Percentiles rank a stretch among this genome's conserved stretches.
phyloP scores from a whole-genome alignment of 2,329 filamentous ascomycete genomes.

The Coniella vitis region DNA sequence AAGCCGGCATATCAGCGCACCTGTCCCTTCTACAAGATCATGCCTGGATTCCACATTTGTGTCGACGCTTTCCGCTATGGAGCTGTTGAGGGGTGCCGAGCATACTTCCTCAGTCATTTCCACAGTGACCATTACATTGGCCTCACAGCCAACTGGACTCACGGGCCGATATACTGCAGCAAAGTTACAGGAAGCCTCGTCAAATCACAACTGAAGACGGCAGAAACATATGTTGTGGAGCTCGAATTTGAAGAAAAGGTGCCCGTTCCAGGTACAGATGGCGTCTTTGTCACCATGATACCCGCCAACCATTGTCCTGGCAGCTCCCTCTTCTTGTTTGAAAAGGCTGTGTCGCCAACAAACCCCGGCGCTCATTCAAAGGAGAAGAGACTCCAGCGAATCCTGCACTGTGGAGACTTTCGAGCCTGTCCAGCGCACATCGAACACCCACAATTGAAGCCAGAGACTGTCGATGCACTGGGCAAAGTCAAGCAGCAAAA shows the following conservation, averaged over 20 bases:
- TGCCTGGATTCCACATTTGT: conserved; percentile 85
- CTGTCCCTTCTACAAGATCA: conserved; percentile 97
- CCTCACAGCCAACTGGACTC: conserved; percentile 77
- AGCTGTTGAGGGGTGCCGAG: conserved; percentile 82
- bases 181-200: conserved; percentile 87
- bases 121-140: conserved; percentile 98
- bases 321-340: conserved; percentile 87
- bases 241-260: conserved; percentile 77
- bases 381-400: conserved; percentile 63
- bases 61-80: conserved; percentile 97
- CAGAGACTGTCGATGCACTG: conserved; percentile 63
- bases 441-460: conserved; percentile 71
- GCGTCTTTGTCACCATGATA: conserved; percentile 88
- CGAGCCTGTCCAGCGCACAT: conserved; percentile 82
- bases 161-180: conserved; percentile 96
- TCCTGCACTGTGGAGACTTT: conserved; percentile 95
- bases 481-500: conserved; percentile 73
- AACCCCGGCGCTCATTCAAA: conserved; percentile 4
- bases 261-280: conserved; percentile 74
- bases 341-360: conserved; percentile 56
- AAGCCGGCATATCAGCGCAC: conserved; percentile 83
- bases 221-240: conserved; percentile 76
- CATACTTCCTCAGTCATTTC: conserved; percentile 96
- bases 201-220: conserved; percentile 75
- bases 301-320: conserved; percentile 95